Evolutionary conservation across 441 rosid species (phyloP).

Genomic region (Bruguiera hainesii): DNA sequence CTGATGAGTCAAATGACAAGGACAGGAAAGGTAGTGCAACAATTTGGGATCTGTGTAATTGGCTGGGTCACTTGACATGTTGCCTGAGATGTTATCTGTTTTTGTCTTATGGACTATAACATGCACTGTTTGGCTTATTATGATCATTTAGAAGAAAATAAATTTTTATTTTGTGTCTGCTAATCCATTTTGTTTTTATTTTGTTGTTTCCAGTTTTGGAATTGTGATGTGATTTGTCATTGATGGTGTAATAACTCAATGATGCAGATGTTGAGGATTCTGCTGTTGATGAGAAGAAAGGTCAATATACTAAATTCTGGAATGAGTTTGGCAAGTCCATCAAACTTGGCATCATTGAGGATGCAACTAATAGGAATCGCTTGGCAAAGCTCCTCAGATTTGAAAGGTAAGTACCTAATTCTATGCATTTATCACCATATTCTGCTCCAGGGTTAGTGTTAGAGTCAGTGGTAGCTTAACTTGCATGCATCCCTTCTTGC

Average conservation of each 20-base stretch:
- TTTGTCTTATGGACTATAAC: background rate
- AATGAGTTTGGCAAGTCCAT: conserved; percentile 92
- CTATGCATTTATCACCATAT: background rate
- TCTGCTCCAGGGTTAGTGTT: conserved; percentile 3
- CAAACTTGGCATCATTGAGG: conserved; percentile 91
- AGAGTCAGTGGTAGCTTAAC: conserved; percentile 2
- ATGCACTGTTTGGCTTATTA: background rate
- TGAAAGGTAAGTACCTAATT: conserved; percentile 58
- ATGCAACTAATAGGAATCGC: conserved; percentile 83
- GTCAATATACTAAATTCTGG: conserved; percentile 87
- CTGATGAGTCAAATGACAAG: conserved; percentile 65
- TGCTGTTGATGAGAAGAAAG: conserved; percentile 71
- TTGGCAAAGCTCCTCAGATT: conserved; percentile 88
- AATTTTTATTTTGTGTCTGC: background rate
- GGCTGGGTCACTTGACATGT: background rate
- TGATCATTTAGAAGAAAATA: background rate
- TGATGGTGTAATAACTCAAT: background rate
- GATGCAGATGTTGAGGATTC: conserved; percentile 60
- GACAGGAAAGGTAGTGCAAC: conserved; percentile 60
- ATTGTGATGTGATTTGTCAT: conserved; percentile 3
- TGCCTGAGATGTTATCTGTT: background rate
- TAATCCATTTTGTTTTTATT: background rate
- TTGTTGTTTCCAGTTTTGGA: background rate
- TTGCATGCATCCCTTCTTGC: conserved; percentile 20
- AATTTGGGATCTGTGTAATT: background rate